Evolutionary conservation across 352 stramenopile genomes (phyloP).

Genomic region (Achlya hypogyna): DNA sequence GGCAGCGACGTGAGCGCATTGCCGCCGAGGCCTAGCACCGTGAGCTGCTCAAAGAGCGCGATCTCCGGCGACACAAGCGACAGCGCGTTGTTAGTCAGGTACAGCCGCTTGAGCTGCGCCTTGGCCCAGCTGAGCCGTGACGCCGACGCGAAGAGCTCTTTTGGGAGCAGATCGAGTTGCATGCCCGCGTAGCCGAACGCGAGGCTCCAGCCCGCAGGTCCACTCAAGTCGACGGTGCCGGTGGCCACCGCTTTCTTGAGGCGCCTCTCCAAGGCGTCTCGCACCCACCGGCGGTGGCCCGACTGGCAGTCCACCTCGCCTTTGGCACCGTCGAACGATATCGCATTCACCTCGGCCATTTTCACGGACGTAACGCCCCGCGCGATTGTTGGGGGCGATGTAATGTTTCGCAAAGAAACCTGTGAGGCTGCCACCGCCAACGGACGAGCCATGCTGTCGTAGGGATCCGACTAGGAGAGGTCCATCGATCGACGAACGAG

Average conservation of each 20-base stretch:
- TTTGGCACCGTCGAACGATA: conserved; percentile 1
- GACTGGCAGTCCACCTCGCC: conserved; percentile 12
- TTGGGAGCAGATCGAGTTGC: conserved; percentile 13
- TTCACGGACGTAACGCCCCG: too few relatives aligned
- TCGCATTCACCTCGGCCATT: background rate
- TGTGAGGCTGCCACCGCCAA: too few relatives aligned
- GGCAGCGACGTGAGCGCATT: conserved; percentile 57
- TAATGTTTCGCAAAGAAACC: too few relatives aligned
- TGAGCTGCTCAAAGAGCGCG: background rate
- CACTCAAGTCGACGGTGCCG: conserved; percentile 10
- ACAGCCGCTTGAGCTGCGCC: conserved; percentile 5
- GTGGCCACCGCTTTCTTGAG: conserved; percentile 17
- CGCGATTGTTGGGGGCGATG: too few relatives aligned
- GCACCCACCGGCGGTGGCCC: conserved; percentile 14
- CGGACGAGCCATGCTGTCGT: too few relatives aligned
- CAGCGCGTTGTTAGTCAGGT: conserved; percentile 17
- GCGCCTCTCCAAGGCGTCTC: conserved; percentile 5
- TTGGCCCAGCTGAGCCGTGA: conserved; percentile 9
- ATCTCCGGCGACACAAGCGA: conserved; percentile 11
- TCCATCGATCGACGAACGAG: too few relatives aligned
- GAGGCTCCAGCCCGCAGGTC: background rate
- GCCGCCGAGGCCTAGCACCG: conserved; percentile 35
- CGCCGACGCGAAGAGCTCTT: background rate
- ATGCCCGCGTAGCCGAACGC: background rate
- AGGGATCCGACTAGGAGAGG: too few relatives aligned